Percentiles rank a stretch among this genome's conserved stretches.
Conservation (phyloP, 306 rosid species). For the Mimosa bimucronata region DNA sequence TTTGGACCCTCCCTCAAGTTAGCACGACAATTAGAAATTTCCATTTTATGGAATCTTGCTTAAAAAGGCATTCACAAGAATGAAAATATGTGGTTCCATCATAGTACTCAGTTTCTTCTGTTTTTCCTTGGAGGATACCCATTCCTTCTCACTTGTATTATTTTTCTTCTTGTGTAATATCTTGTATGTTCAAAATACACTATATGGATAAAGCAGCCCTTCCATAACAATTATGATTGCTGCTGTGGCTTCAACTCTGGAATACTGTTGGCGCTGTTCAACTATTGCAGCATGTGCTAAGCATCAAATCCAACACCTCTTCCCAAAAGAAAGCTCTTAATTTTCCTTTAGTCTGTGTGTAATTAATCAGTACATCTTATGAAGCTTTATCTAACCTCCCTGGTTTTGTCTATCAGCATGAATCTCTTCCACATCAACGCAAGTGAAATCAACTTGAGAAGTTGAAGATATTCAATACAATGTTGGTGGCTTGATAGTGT, state of each 20-base stretch:
- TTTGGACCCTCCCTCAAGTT: constrained; percentile 20
- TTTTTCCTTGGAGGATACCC: neutral
- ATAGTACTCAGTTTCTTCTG: constrained; percentile 8
- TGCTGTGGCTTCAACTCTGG: constrained; percentile 29
- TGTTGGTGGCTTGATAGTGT: constrained; percentile 51
- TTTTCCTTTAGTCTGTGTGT: constrained; percentile 25
- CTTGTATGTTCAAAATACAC: neutral
- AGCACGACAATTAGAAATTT: constrained; percentile 18
- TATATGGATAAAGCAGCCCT: constrained; percentile 25
- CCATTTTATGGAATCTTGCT: constrained; percentile 8
- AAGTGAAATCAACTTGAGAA: constrained; percentile 65
- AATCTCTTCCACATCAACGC: constrained; percentile 64
- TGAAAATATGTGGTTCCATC: constrained; percentile 8
- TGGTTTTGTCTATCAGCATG: constrained; percentile 52
- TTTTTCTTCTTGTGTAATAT: neutral
- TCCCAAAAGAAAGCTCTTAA: constrained; percentile 21
- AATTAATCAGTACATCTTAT: constrained; percentile 4
- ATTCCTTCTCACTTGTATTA: neutral
- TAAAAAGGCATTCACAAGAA: neutral
- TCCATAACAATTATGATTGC: constrained; percentile 11
- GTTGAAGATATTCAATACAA: constrained; percentile 51
- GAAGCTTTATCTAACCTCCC: constrained; percentile 32
- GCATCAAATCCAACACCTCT: constrained; percentile 21
- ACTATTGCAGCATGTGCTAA: constrained; percentile 4
- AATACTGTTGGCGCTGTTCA: neutral